Evolutionary conservation across 306 rosid species (phyloP).

Genomic region (Vigna unguiculata): DNA sequence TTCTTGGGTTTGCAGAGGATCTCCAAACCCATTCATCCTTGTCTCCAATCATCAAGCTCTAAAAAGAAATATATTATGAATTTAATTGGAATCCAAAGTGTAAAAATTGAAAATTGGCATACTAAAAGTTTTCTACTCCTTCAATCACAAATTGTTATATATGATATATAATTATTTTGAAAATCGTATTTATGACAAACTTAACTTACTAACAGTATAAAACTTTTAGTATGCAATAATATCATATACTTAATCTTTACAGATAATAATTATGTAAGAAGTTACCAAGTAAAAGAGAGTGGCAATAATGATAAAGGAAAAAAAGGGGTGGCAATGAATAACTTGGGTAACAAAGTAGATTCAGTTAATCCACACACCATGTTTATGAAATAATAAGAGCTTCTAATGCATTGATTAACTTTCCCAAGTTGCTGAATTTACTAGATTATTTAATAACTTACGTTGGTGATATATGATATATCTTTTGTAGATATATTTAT

Average conservation of each 20-base stretch:
- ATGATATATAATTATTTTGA: background rate
- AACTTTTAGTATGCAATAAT: no score
- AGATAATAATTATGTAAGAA: background rate
- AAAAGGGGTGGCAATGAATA: background rate
- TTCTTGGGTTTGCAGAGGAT: background rate
- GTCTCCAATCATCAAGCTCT: slow-evolving; percentile 20
- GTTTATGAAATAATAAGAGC: no score
- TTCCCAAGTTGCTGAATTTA: no score
- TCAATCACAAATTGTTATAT: background rate
- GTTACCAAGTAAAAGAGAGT: background rate
- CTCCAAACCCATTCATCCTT: slow-evolving; percentile 8
- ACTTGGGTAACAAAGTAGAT: background rate
- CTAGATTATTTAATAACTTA: no score
- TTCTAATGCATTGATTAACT: no score
- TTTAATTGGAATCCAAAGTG: background rate
- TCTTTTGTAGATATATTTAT: no score
- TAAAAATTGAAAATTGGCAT: background rate
- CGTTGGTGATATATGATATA: no score
- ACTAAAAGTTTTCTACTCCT: background rate
- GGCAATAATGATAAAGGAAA: background rate
- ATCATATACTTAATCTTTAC: background rate
- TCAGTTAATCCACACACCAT: background rate
- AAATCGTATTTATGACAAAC: background rate
- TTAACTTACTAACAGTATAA: background rate
- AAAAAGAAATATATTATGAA: background rate